Evolutionary conservation across 768 basidiomycete genomes (phyloP), one percentile per base, ranked within the genome.

Genomic region (Lactarius trivialis): DNA sequence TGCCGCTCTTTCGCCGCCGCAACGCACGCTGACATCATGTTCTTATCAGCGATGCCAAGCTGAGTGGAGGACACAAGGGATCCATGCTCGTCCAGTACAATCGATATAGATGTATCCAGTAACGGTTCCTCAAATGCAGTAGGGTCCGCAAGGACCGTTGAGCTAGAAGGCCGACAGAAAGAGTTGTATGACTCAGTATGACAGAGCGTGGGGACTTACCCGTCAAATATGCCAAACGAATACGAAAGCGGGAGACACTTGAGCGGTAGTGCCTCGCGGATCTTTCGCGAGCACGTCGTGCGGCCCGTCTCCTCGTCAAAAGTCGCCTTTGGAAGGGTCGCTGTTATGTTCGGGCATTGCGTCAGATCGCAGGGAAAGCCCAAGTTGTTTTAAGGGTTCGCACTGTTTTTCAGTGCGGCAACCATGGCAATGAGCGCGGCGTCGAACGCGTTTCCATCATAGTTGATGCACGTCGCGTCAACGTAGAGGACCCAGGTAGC

Each of bases 401-500:
- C 68, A 96, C 94, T 89, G 64, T 93, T 92, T 71, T 78, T 81
- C 49, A 98, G 76, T 6, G 96, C 94, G 9, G 89, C 85, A 54
- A 93, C 83, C 79, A 95, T 89, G 0, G 93, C 92, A 24, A 98
- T 71, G 11, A 98, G 78, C 0, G 91, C 81, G 0, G 97, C 93
- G 67, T 99, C 97, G 62, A 95, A 93, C 1, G 81, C 89, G 70
- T 98, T 98, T 6, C 97, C 97, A 71, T 98, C 95, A 71, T 96
- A 97, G 75, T 97, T 98, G 66, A 99, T 91, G 71, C 96, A 98
- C 0, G 88, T 91, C 32, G 91, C 85, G 67, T 99, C 97, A 67
- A 98, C 81, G 70, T 98, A 98, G n/a, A 98, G 79, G 32, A 89
- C 88, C 93, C 94, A 99, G 0, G 79, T 93, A 0, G 92, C 81